Evolutionary conservation across 169 alveolate genomes (phyloP), one percentile per base, ranked within the genome.

Genomic region (Plasmodium gallinaceum): DNA sequence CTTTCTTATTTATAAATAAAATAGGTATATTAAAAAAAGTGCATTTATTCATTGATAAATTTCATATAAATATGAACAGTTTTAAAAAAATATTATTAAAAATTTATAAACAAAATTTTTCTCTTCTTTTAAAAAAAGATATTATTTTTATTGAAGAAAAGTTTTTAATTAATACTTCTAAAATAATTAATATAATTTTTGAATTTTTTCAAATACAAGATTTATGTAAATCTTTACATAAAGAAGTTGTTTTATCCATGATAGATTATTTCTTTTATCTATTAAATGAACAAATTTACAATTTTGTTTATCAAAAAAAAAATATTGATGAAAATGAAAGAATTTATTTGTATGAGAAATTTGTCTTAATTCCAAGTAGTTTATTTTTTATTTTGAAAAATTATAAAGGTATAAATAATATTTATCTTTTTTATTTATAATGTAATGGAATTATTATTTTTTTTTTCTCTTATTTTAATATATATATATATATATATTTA

Each of bases 261-360:
- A 46, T 83, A 32, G 91, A 83, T 43, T 83, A 83, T 83, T 83
- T 83, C 20, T 83, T 83, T 83, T 83, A 54, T 16, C 73, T 68
- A 18, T 54, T 83, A 60, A 83, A 83, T 60, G 46, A 71, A 14
- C 70, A 83, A 5, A 60, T 83, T 54, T 51, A 68, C 8, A 14
- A 57, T 7, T 83, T 52, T 68, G 48, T 57, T n/a, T 7, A 7
- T 22, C 70, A 83, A 7, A 68, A 60, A 71, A 60, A 20, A 39
- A 66, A 42, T 66, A 68, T 83, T 14, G 61, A 83, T 68, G 61
- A 83, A 43, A 20, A 68, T 8, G 91, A 66, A 52, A 69, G 73
- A 43, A 58, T 22, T 8, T 51, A 46, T 20, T 46, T 83, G 24
- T 69, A 83, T 54, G 80, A 83, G 7, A 83, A 83, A 48, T 68